Percentiles rank a stretch among this genome's conserved stretches.
Evolutionary conservation across 2,329 filamentous ascomycete species (phyloP).

Genomic region (Dichotomopilus funicola): DNA sequence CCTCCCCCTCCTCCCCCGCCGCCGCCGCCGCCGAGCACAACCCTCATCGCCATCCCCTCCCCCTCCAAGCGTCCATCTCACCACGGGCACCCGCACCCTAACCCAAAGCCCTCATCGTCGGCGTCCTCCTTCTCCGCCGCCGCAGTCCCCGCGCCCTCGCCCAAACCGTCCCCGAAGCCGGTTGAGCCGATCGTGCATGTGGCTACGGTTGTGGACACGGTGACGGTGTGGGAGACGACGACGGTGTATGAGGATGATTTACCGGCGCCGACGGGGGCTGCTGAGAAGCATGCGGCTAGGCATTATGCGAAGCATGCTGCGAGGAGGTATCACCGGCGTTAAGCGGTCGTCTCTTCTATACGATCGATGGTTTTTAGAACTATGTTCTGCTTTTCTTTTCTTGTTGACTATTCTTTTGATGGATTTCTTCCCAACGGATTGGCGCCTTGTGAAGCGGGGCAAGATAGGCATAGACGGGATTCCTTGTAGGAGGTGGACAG

Average conservation of each 20-base stretch:
- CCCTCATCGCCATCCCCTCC: conserved; percentile 8
- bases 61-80: neutral
- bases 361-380: too few species aligned
- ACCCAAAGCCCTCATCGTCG: conserved; percentile 1
- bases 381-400: too few species aligned
- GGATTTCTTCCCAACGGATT: too few species aligned
- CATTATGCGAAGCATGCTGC: conserved; percentile 36
- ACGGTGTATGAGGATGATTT: conserved; percentile 29
- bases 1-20: conserved; percentile 6
- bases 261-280: conserved; percentile 17
- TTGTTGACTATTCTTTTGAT: too few species aligned
- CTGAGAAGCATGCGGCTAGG: neutral
- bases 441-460: too few species aligned
- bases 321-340: too few species aligned
- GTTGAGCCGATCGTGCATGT: conserved; percentile 1
- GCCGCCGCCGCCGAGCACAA: conserved; percentile 8
- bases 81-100: too few species aligned
- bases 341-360: too few species aligned
- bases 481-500: neutral
- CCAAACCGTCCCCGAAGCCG: neutral
- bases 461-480: too few species aligned
- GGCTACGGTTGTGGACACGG: conserved; percentile 31
- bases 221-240: conserved; percentile 38
- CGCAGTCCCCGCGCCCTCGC: neutral
- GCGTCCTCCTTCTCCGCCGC: conserved; percentile 6